Percentiles rank a stretch among this genome's conserved stretches.
Evolutionary conservation across 805 yeast species (phyloP).

Genomic region (Zygotorulaspora sp.): DNA sequence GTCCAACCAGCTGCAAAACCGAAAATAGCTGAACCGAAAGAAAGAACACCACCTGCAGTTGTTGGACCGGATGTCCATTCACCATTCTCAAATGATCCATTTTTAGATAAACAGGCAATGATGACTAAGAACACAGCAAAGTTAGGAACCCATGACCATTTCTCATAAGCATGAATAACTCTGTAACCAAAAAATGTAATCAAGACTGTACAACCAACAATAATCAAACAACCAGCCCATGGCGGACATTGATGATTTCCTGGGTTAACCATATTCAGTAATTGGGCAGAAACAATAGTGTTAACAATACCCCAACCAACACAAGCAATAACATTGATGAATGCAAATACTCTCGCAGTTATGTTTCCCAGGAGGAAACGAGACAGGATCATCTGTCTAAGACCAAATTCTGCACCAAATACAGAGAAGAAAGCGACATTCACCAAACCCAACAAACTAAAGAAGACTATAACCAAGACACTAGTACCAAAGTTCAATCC

Average conservation of each 20-base stretch:
- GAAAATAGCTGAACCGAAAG: slow-evolving; percentile 77
- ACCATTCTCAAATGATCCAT: slow-evolving; percentile 59
- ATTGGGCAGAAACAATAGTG: slow-evolving; percentile 82
- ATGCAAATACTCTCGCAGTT: slow-evolving; percentile 70
- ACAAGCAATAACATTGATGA: slow-evolving; percentile 77
- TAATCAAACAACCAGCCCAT: slow-evolving; percentile 82
- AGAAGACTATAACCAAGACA: slow-evolving; percentile 62
- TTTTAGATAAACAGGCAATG: slow-evolving; percentile 67
- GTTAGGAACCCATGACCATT: slow-evolving; percentile 85
- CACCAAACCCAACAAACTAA: slow-evolving; percentile 63
- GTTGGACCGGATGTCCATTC: slow-evolving; percentile 49
- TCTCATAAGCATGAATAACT: slow-evolving; percentile 75
- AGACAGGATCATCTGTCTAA: slow-evolving; percentile 81
- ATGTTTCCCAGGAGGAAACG: slow-evolving; percentile 72
- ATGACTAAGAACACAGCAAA: slow-evolving; percentile 65
- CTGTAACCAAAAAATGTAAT: slow-evolving; percentile 82
- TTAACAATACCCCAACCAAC: slow-evolving; percentile 94
- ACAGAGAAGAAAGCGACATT: slow-evolving; percentile 79
- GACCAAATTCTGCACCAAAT: slow-evolving; percentile 80
- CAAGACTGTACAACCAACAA: slow-evolving; percentile 62
- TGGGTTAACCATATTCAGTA: slow-evolving; percentile 68
- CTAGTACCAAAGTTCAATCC: slow-evolving; percentile 71
- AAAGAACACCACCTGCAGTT: slow-evolving; percentile 71
- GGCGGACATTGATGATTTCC: slow-evolving; percentile 58
- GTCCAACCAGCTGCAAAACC: slow-evolving; percentile 96